Evolutionary conservation across 2,329 filamentous ascomycete genomes (phyloP).

Genomic region (Aotearoamyces nothofagi): DNA sequence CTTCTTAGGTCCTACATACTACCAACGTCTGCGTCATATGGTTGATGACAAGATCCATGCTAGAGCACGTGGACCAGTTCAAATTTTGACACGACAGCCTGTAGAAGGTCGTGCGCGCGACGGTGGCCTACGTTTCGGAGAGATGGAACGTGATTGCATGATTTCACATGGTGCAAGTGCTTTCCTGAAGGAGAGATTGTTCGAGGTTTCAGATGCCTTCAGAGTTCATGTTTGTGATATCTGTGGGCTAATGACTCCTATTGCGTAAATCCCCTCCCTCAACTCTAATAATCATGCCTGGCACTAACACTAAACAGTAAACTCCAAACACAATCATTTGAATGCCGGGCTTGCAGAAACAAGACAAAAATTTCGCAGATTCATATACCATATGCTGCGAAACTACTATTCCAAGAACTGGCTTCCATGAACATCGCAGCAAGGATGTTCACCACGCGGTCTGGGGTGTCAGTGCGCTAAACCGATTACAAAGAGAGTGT

Average conservation of each 20-base stretch:
- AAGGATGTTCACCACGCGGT: conserved; percentile 86
- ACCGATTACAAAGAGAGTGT: no score
- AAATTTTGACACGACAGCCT: conserved; percentile 93
- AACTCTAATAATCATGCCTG: conserved; percentile 3
- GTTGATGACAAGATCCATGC: conserved; percentile 99
- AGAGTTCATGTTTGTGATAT: conserved; percentile 97
- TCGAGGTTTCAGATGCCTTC: conserved; percentile 96
- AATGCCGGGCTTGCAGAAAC: conserved; percentile 96
- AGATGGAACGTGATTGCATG: conserved; percentile 99
- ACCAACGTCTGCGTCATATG: conserved; percentile 97
- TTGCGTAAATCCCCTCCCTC: conserved; percentile 64
- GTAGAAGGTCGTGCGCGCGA: conserved; percentile 97
- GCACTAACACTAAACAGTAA: conserved; percentile 42
- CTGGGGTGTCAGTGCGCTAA: conserved; percentile 57
- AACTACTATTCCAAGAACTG: conserved; percentile 95
- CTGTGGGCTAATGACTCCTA: conserved; percentile 95
- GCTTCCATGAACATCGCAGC: conserved; percentile 97
- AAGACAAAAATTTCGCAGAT: conserved; percentile 98
- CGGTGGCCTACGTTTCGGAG: conserved; percentile 96
- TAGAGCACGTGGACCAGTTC: conserved; percentile 88
- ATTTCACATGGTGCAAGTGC: conserved; percentile 97
- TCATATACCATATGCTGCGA: conserved; percentile 94
- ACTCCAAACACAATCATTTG: conserved; percentile 88
- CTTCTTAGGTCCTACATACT: conserved; percentile 96
- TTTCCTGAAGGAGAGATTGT: conserved; percentile 93